Evolutionary conservation across 2,329 filamentous ascomycete genomes (phyloP).

Genomic region (Ascochyta koolunga): DNA sequence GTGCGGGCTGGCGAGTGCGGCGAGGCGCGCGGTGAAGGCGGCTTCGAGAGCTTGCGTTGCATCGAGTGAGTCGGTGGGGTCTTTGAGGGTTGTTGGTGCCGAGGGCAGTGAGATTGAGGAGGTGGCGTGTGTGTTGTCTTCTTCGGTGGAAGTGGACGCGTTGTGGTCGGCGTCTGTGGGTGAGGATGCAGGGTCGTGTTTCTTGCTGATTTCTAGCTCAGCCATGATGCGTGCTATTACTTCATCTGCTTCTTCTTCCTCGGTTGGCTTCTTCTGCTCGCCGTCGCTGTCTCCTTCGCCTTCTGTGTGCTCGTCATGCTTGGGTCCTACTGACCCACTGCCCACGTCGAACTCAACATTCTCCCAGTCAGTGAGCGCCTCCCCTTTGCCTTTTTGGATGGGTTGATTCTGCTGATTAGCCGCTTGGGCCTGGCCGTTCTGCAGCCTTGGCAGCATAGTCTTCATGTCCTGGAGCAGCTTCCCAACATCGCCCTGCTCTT

Average conservation of each 20-base stretch:
- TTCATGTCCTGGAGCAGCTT: constrained; percentile 51
- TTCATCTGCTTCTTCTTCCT: constrained; percentile 53
- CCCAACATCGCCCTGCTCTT: constrained; percentile 51
- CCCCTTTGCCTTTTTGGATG: constrained; percentile 8
- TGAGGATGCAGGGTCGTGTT: constrained; percentile 41
- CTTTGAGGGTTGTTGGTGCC: constrained; percentile 41
- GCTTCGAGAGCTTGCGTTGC: constrained; percentile 48
- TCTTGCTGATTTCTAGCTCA: constrained; percentile 53
- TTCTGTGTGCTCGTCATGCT: constrained; percentile 22
- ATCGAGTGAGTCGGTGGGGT: constrained; percentile 35
- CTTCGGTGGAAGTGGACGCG: not conserved
- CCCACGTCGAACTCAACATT: constrained; percentile 41
- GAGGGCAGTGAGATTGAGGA: constrained; percentile 51
- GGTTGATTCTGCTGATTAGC: not conserved
- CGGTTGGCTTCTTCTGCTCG: constrained; percentile 32
- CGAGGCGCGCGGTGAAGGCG: constrained; percentile 54
- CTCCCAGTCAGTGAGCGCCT: constrained; percentile 39
- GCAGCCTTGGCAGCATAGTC: constrained; percentile 46
- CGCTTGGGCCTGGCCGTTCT: constrained; percentile 21
- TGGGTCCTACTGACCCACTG: constrained; percentile 24
- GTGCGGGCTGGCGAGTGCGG: constrained; percentile 45
- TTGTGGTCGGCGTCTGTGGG: constrained; percentile 6
- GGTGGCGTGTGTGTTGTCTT: constrained; percentile 16
- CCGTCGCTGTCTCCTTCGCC: constrained; percentile 26
- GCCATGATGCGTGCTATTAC: constrained; percentile 55